Base-by-base conservation (phyloP, 2,329 filamentous ascomycete species). In the Colletotrichum liaoningense region DNA sequence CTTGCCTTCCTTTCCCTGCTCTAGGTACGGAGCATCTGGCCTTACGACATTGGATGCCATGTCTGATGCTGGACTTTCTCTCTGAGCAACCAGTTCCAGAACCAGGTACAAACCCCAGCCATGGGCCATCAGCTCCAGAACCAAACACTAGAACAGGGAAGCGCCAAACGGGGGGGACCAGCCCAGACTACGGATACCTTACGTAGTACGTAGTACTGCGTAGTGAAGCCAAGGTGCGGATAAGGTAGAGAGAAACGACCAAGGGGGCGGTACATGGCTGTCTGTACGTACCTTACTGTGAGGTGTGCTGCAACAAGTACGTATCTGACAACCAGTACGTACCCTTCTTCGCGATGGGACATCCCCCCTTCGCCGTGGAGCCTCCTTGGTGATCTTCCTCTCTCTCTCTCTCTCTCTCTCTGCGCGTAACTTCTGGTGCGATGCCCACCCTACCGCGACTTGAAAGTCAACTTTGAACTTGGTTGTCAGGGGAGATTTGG, bases 401-500 rank as follows among this genome's bases (percentile, higher is more conserved):
- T n/a, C 63, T 35, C 22, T 22, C 55, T 35, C 42, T 60, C 16
- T n/a, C 63, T 35, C 22, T 22, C 55, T 35, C 33, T 33, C 30
- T 46, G 38, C 22, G 26, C 30, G 24, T 22, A 11, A 26, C 19
- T 26, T 22, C 30, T n/a, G 24, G 19, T 35, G 28, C 9, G 16
- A 8, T 28, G 28, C 24, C 28, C 12, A 26, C 54, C 54, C 58
- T 19, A 62, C 35, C 58, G 30, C 35, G 22, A 33, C 38, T 62
- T 35, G 42, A 63, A 63, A 52, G 42, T 52, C 24, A 54, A 42
- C 16, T 63, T 63, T 5, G 60, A 22, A 54, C 42, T 42, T 42
- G 60, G 60, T 63, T 80, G 79, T 79, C 81, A 81, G 79, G 80
- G 80, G 80, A 80, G 80, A 81, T 80, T 80, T 78, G 76, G 74